Evolutionary conservation across 768 basidiomycete genomes (phyloP), one percentile per base, ranked within the genome.

Genomic region (Holtermanniella nyarrowii): DNA sequence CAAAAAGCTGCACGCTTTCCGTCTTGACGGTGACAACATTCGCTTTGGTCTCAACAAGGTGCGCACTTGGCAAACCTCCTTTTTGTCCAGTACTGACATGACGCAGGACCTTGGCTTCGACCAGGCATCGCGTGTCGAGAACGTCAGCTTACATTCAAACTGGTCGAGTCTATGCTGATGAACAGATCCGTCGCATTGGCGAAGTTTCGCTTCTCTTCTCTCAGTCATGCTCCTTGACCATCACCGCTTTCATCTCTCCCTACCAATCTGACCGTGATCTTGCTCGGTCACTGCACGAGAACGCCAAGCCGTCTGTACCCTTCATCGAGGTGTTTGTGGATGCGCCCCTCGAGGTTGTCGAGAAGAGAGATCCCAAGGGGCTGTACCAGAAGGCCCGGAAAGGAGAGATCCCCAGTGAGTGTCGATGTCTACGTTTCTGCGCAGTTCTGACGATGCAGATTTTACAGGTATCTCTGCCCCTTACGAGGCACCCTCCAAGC

Each of bases 191-290:
- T 47, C 79, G 95, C 51, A 95, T 97, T 55, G 88, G 90, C 60
- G 93, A 99, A 82, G 91, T 99, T 45, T 83, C 95, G 43, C 90
- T 88, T 70, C 77, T 97, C 40, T 95, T 99, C 72, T 82, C 90
- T 18, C 86, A 91, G 63, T 80, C 90, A 2, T 83, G 80, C 26
- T 86, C 84, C 60, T 78, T 95, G 58, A 77, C 86, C 16, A 77
- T 96, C 68, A 93, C 95, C 16, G 91, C 95, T 12, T 99, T 99
- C 75, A 99, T 99, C 72, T 97, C 95, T 1, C 95, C 95, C n/a
- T 96, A 97, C 74, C 77, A 80, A 45, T 79, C 81, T 13, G 93
- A 99, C 76, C 82, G 95, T 26, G 77, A 79, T 12, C 69, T 83
- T 44, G 95, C 87, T 20, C 82, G 95, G 42, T 76, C 82, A 53